Base-by-base conservation (phyloP, 805 yeast genomes). In the Starmerella roubikii region DNA sequence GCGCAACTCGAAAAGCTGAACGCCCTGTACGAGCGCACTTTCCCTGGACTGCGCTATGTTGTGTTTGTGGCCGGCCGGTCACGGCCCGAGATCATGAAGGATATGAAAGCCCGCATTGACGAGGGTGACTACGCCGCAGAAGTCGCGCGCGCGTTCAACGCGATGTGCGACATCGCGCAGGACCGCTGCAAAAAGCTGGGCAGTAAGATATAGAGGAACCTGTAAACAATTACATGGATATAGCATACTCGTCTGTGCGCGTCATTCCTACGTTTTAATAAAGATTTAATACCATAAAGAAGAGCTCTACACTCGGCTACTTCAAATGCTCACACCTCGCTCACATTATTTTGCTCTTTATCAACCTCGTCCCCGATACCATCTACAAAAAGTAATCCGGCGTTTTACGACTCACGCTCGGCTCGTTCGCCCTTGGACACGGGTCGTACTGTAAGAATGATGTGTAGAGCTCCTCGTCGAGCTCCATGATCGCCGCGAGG, bases 401-500 rank as follows among this genome's bases (percentile, higher is more conserved):
- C 9, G 96, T 86, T 60, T 88, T 85, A 62, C 97, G 76, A 32
- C 93, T 82, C 29, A 86, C 97, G 9, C 94, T 82, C 41, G 98
- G 97, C 66, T 88, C 98, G 43, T 95, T 95, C 12, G 96, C 94
- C 64, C 98, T 76, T 44, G 91, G 85, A 38, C 86, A 77, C 35
- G 97, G 97, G 59, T 88, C 97, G 61, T 88, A 88, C 62, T 88
- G 96, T 62, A 88, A 59, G 78, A 93, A 71, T 82, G 62, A 55
- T 30, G 57, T 78, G 60, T 81, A 77, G 61, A 83, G 88, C 58
- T 77, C 79, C 61, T 86, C 96, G 60, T 86, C 95, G 45, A 86
- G 94, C 64, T 86, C 95, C 96, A 86, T 86, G 51, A 86, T 83
- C 28, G 95, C 95, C 32, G 96, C 96, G 66, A 84, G 94, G 64